Percentiles rank a stretch among this genome's conserved stretches.
Evolutionary conservation across 2,329 filamentous ascomycete genomes (phyloP).

Genomic region (Scedosporium dehoogii): DNA sequence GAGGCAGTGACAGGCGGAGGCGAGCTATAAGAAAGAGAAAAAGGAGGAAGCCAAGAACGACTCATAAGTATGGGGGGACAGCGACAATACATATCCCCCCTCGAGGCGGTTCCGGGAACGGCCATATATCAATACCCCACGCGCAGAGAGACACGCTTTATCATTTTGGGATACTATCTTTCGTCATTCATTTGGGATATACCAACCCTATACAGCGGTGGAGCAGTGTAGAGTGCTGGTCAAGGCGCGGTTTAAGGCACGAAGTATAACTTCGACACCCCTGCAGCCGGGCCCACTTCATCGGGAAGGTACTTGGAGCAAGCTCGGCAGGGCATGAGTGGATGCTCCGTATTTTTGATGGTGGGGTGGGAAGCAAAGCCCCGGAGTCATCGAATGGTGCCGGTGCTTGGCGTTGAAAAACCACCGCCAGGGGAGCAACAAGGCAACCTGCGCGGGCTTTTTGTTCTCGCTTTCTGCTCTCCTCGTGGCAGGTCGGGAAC

Average conservation of each 20-base stretch:
- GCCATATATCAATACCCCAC: not conserved
- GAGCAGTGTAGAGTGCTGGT: not conserved
- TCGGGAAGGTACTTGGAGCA: not conserved
- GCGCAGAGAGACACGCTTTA: not conserved
- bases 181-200: slow-evolving; percentile 1
- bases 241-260: not conserved
- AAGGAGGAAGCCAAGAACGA: not conserved
- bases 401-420: not conserved
- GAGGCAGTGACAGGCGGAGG: not conserved
- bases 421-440: not conserved
- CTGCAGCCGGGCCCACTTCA: not conserved
- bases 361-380: not conserved
- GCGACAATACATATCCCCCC: not conserved
- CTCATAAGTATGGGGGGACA: not conserved
- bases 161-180: not conserved
- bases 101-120: not conserved
- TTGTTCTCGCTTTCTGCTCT: too few species aligned
- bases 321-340: not conserved
- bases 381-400: not conserved
- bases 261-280: not conserved
- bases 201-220: not conserved
- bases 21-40: not conserved
- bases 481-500: too few species aligned
- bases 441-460: not conserved
- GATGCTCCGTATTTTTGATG: not conserved